Base-by-base conservation (phyloP, 225 moss, liverwort and hornwort species). In the Physcomitrellopsis africana region DNA sequence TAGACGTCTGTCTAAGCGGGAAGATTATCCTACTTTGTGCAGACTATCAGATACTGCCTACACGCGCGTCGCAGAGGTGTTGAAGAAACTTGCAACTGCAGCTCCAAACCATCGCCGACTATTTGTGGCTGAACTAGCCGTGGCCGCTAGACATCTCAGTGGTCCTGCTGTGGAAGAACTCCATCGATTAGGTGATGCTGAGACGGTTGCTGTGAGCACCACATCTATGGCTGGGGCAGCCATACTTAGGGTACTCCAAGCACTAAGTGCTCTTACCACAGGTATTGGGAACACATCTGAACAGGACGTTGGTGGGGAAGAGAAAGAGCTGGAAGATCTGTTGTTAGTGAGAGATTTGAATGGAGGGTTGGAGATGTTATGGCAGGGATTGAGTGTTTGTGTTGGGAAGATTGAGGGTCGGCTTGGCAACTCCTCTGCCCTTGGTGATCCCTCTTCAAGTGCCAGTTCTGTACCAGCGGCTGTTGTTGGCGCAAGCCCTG, bases 221-320 rank as follows among this genome's bases (percentile, higher is more conserved):
- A 87, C 92, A 20, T 88, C 91, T 10, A 93, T 93, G 92, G 94
- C 96, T 60, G 96, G 96, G 20, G 94, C 94, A 26, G 94, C 94
- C 65, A 92, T 96, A 68, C 80, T 96, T 41, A 88, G 96, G 67
- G 92, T 96, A 44, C 86, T 96, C 43, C 96, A 94, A 82, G 92
- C 94, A 27, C 85, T 96, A 3, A 92, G 94, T 81, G 89, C 88
- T 17, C 92, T 96, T 46, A 94, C 92, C 61, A 88, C 90, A 14
- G 79, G 81, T 54, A 80, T 83, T 42, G 81, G 82, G 41, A 81
- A 57, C 37, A 14, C 75, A 11, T 58, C 85, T 67, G 92, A 91
- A 67, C 86, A 86, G 77, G 87, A 85, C 48, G 71, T 43, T 44
- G 84, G 80, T 58, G 89, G 80, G 70, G 80, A 84, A 68, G 96